Evolutionary conservation across 2,329 filamentous ascomycete species (phyloP).

Genomic region (Xenoacremonium recifei): DNA sequence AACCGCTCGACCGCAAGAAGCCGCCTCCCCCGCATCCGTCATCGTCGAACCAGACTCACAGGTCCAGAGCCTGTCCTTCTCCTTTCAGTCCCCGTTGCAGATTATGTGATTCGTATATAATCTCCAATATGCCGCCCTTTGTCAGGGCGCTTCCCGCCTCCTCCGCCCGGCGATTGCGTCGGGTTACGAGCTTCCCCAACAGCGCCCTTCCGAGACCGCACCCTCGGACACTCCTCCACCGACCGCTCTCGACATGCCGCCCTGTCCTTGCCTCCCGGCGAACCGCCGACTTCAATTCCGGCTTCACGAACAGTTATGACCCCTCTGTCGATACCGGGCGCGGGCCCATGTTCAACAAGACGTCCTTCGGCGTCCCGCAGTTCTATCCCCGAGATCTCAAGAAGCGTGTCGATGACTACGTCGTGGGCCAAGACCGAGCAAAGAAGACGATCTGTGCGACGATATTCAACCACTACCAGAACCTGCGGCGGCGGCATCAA

Average conservation of each 20-base stretch:
- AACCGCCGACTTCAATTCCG: conserved; percentile 52
- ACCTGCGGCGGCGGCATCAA: conserved; percentile 74
- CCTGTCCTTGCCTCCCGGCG: conserved; percentile 35
- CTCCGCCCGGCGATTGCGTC: conserved; percentile 13
- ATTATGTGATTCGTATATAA: conserved; percentile 22
- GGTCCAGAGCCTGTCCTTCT: conserved; percentile 15
- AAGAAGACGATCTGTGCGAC: conserved; percentile 92
- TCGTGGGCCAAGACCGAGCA: conserved; percentile 91
- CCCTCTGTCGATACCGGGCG: conserved; percentile 51
- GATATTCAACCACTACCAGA: conserved; percentile 95
- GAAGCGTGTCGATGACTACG: conserved; percentile 89
- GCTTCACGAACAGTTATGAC: conserved; percentile 60
- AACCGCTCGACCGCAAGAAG: conserved; percentile 15
- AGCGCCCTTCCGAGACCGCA: conserved; percentile 5
- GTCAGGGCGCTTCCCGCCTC: conserved; percentile 20
- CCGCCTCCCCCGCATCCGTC: conserved; percentile 21
- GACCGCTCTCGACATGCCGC: conserved; percentile 23
- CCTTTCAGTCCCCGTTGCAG: conserved; percentile 14
- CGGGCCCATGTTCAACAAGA: conserved; percentile 59
- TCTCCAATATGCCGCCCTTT: conserved; percentile 22
- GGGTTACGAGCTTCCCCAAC: conserved; percentile 7
- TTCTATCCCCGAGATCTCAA: conserved; percentile 73
- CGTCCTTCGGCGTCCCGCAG: conserved; percentile 57
- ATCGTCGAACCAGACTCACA: conserved; percentile 19
- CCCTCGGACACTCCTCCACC: conserved; percentile 4